Evolutionary conservation across 768 basidiomycete species (phyloP).

Genomic region (Mycena vitilis): DNA sequence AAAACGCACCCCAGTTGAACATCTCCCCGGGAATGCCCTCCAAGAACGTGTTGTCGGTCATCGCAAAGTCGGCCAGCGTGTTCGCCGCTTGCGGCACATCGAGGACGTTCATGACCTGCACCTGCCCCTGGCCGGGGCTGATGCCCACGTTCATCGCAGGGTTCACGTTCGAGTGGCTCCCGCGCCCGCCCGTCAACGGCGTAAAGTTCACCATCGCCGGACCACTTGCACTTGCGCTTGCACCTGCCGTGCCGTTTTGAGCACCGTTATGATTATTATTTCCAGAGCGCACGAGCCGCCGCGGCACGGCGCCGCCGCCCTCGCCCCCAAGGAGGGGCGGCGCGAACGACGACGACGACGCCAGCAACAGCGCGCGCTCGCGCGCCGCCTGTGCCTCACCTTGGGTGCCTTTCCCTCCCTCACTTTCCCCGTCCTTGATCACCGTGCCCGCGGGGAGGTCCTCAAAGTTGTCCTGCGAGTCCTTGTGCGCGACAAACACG

Average conservation of each 20-base stretch:
- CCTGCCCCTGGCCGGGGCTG: conserved; percentile 40
- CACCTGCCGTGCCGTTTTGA: conserved; percentile 31
- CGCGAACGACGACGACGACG: conserved; percentile 33
- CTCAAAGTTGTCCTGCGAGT: conserved; percentile 58
- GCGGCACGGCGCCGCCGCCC: conserved; percentile 17
- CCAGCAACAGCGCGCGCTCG: not conserved
- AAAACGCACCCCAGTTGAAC: conserved; percentile 84
- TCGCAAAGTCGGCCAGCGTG: conserved; percentile 71
- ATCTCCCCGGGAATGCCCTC: conserved; percentile 86
- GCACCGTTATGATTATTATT: conserved; percentile 37
- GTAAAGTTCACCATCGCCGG: conserved; percentile 67
- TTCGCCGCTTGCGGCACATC: conserved; percentile 68
- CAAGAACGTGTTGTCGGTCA: conserved; percentile 75
- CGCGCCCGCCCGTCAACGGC: conserved; percentile 53
- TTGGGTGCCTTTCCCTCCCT: conserved; percentile 46
- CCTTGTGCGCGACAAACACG: conserved; percentile 77
- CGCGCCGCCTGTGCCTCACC: conserved; percentile 53
- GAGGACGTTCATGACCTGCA: conserved; percentile 83
- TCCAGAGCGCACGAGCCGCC: conserved; percentile 41
- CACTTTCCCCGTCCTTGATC: conserved; percentile 54
- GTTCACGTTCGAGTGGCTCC: conserved; percentile 72
- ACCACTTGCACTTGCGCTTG: conserved; percentile 26
- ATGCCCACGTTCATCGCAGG: conserved; percentile 69
- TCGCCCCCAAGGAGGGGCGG: conserved; percentile 25
- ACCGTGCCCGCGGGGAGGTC: conserved; percentile 69